Evolutionary conservation across 345 rosid genomes (phyloP).

Genomic region (Eucalyptus grandis): DNA sequence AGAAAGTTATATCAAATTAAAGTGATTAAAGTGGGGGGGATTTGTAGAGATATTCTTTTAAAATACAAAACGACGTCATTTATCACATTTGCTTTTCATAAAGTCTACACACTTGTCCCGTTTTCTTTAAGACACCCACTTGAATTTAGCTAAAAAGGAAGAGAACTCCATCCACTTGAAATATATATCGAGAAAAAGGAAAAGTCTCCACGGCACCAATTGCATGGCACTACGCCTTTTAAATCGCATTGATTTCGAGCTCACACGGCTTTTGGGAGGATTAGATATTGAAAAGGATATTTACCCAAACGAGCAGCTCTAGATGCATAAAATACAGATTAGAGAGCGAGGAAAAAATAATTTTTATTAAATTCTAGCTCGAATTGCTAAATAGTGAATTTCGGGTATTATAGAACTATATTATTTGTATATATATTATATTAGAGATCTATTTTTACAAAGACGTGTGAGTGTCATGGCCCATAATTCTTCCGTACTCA

Average conservation of each 20-base stretch:
- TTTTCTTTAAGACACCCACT: not conserved
- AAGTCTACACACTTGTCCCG: not conserved
- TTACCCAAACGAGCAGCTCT: not conserved
- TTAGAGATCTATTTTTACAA: not conserved
- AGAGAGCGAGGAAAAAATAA: not conserved
- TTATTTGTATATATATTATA: not conserved
- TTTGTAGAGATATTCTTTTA: not conserved
- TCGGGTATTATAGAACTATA: not conserved
- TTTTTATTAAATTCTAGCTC: not conserved
- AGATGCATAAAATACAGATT: not conserved
- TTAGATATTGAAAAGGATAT: not conserved
- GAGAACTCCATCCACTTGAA: not conserved
- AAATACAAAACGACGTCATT: not conserved
- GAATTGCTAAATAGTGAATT: not conserved
- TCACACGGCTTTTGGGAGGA: not conserved
- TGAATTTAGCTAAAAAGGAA: not conserved
- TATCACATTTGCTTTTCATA: not conserved
- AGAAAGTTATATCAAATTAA: not conserved
- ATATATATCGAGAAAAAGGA: not conserved
- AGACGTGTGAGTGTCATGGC: not conserved
- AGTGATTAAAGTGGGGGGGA: not conserved
- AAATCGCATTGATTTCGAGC: not conserved
- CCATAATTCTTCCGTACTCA: too few species aligned
- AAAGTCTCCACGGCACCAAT: not conserved
- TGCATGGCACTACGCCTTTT: not conserved